Base-by-base conservation (phyloP, 2,329 filamentous ascomycete genomes). In the Tolypocladium ophioglossoides region DNA sequence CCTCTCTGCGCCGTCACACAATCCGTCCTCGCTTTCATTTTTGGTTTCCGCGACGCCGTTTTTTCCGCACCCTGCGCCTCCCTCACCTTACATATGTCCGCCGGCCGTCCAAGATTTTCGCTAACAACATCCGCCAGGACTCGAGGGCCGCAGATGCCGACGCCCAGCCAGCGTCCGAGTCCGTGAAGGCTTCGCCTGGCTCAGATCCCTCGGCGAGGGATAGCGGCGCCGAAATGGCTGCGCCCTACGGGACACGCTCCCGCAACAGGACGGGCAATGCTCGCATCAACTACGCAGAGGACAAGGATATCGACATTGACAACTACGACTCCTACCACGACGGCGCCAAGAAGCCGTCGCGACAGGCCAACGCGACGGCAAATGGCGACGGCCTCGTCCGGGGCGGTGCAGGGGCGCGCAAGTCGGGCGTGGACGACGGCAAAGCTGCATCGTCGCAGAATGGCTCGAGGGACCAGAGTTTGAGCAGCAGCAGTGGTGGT, bases 201-300 rank as follows among this genome's bases (percentile, higher is more conserved):
- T 74, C 75, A 54, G 76, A 76, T 59, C 64, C 70, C 56, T 66
- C 72, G 50, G 66, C 71, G 55, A 82, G 78, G 66, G 80, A 82
- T 56, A 69, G 67, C 59, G 72, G 72, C 59, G 67, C 73, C 61
- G 78, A 79, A 60, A 74, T 67, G 55, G 75, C 86, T 51, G 84
- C 83, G 62, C 85, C 84, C 50, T 96, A 99, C 72, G 92, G 92
- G 65, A 99, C 94, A 68, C 87, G 91, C 64, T 96, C 91, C 63
- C 87, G 94, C 69, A 95, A 95, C 72, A 86, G 91, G 65, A 85
- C 82, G 55, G 87, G 87, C 64, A 83, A 80, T 61, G 80, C 87
- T 62, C 87, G 94, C 62, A 85, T 87, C 61, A 99, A 99, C 72
- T 99, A 99, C 71, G 92, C 94, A 51, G 94, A 99, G 73, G 89